Evolutionary conservation across 805 yeast genomes (phyloP).

Genomic region (Lachancea cidri): DNA sequence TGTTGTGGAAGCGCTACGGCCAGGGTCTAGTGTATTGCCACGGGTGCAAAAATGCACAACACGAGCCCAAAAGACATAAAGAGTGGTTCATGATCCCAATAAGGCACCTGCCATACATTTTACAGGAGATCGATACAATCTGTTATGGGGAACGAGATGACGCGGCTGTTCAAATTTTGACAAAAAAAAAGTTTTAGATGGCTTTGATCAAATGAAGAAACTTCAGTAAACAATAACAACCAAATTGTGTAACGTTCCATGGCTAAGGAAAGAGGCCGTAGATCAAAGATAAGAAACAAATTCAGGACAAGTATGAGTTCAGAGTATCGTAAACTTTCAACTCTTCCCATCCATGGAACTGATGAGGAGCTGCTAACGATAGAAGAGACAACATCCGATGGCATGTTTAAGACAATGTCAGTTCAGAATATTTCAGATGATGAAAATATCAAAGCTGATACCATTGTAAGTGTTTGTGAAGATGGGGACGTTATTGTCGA

Average conservation of each 20-base stretch:
- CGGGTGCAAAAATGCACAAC: constrained; percentile 21
- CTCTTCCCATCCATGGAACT: neutral
- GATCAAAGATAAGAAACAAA: neutral
- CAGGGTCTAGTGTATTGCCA: constrained; percentile 26
- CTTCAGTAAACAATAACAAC: too few relatives aligned
- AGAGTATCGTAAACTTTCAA: neutral
- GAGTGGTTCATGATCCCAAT: constrained; percentile 29
- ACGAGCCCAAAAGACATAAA: constrained; percentile 19
- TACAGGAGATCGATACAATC: constrained; percentile 17
- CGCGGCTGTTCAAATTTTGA: neutral
- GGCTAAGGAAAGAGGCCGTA: neutral
- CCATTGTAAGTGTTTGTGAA: neutral
- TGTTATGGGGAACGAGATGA: constrained; percentile 7
- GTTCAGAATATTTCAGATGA: neutral
- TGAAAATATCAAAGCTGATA: neutral
- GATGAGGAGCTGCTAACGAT: neutral
- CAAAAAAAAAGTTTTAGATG: neutral
- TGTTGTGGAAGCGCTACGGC: constrained; percentile 28
- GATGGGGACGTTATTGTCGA: constrained; percentile 7
- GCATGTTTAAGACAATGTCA: too few relatives aligned
- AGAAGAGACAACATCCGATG: neutral
- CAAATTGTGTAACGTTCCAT: neutral
- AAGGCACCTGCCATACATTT: constrained; percentile 16
- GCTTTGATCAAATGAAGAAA: too few relatives aligned
- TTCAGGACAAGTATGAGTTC: neutral